Conservation (phyloP, 2,329 filamentous ascomycete genomes). For the Colletotrichum tanaceti region DNA sequence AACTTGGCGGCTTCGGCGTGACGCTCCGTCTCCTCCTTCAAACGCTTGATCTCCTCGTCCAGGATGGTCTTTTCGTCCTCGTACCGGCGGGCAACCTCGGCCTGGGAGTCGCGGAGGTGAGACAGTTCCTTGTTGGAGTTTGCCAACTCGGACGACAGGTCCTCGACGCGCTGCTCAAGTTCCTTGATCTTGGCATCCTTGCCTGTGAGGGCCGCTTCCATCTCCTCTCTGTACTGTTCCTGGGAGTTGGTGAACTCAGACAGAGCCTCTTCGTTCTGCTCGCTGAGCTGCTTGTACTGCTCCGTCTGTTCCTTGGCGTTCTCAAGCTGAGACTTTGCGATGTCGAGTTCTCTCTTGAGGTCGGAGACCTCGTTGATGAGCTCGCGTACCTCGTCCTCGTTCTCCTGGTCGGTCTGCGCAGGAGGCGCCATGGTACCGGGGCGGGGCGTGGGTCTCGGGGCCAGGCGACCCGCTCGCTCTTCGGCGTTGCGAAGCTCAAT, state of each 20-base stretch:
- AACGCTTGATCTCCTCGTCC: slow-evolving; percentile 80
- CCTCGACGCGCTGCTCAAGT: slow-evolving; percentile 84
- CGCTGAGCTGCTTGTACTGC: slow-evolving; percentile 88
- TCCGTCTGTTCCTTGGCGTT: slow-evolving; percentile 84
- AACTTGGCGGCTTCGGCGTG: slow-evolving; percentile 83
- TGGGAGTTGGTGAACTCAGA: slow-evolving; percentile 82
- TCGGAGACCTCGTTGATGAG: slow-evolving; percentile 86
- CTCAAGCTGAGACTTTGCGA: slow-evolving; percentile 83
- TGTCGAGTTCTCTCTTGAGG: slow-evolving; percentile 86
- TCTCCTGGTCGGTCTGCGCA: slow-evolving; percentile 60
- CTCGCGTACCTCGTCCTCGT: slow-evolving; percentile 77
- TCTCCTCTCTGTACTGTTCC: slow-evolving; percentile 89
- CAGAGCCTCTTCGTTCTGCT: slow-evolving; percentile 87
- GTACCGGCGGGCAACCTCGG: slow-evolving; percentile 75
- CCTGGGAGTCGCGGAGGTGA: slow-evolving; percentile 81
- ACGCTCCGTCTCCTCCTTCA: slow-evolving; percentile 86
- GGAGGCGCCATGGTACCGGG: slow-evolving; percentile 57
- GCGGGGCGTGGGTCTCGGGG: slow-evolving; percentile 79
- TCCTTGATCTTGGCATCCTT: slow-evolving; percentile 86
- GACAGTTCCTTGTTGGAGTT: slow-evolving; percentile 86
- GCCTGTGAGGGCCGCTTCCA: slow-evolving; percentile 77
- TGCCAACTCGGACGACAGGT: slow-evolving; percentile 83
- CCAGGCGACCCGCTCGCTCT: slow-evolving; percentile 84
- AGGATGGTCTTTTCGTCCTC: slow-evolving; percentile 86
- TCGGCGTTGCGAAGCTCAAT: slow-evolving; percentile 91